Base-by-base conservation (phyloP, 441 rosid genomes). In the Theobroma grandiflorum region DNA sequence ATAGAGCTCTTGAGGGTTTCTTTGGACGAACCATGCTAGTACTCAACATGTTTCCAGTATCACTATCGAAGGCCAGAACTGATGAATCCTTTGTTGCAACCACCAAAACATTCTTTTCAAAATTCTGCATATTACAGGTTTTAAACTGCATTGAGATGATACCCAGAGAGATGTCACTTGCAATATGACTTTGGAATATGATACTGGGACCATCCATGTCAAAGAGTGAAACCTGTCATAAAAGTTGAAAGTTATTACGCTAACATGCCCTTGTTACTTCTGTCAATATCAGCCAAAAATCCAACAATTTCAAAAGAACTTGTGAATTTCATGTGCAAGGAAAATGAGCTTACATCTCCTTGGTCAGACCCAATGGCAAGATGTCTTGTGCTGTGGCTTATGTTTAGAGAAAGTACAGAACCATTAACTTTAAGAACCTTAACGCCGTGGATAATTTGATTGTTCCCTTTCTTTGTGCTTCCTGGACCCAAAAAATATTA, bases 11-110 rank as follows among this genome's bases (percentile, higher is more conserved):
- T 57, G 91, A 95, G 55, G 98, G 97, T 85, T 90, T 95, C 87
- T 94, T 95, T 31, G 97, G 99, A 81, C 88, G 91, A 76, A 97
- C 86, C 70, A 80, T 76, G 84, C 85, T 85, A 69, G 88, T 75
- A 81, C 95, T 91, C 83, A 97, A 79, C 82, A 83, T 83, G 84
- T 89, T 93, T 79, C 98, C 94, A 31, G 90, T 83, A 70, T 93
- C 95, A 61, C 87, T 83, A 79, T 97, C 98, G 20, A 97, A 80
- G 75, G 89, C 92, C 84, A 93, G 75, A 80, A 94, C 91, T 6
- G 98, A 92, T 7, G 98, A 95, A 78, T 95, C 98, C 86, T 86
- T 94, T 18, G 97, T 91, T 50, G 95, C 94, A 77, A 91, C 90
- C 81, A 91, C 90, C 77, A 97, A 83, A 43, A 85, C 82, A 42